Evolutionary conservation across 2,329 filamentous ascomycete species (phyloP), one percentile per base, ranked within the genome.

Genomic region (Neofusicoccum sp.): DNA sequence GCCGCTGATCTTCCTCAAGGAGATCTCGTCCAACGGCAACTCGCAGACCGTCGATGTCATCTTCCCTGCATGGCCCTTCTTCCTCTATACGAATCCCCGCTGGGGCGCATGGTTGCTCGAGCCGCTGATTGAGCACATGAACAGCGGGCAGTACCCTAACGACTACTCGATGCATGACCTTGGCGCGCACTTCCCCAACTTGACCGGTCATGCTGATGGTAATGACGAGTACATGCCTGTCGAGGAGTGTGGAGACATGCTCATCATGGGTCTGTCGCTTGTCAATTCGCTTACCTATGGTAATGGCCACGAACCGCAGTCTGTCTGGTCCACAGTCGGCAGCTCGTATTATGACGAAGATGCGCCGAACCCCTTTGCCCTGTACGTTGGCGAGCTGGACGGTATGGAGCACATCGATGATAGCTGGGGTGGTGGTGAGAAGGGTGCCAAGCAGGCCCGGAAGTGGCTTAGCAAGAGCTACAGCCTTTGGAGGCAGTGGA

Each of bases 21-120:
- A 95, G 74, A 94, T 95, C 62, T 92, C 90, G 1, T 93, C 89
- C 2, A 90, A 94, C 69, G 91, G 91, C 3, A 94, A 96, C 70
- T 88, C 88, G 74, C 91, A 95, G 73, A 95, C 91, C 0, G 89
- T 95, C 9, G 91, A 94, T 77, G 90, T 96, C 63, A 94, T 96
- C 69, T 95, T 93, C 79, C 92, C 91, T 0, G 85, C 91, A 0
- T 93, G 92, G 76, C 91, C 92, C 0, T 95, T 94, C 81, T 94
- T 94, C 80, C 75, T 94, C 22, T 95, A 94, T 72, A 93, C 91
- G 16, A 93, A 93, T 68, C 91, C 91, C 2, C 82, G 86, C 64
- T 94, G 91, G 90, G 79, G 93, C 63, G 89, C 87, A 1, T 93
- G 93, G 71, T 81, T 94, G 3, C 80, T 95, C 4, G 90, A 94